A percentile compares a stretch with the other conserved stretches of the same genome.
These are phyloP conservation scores for Neurospora sp. DNA, from an alignment of 495 filamentous ascomycete genomes.

Conservation along the genomic window DNA sequence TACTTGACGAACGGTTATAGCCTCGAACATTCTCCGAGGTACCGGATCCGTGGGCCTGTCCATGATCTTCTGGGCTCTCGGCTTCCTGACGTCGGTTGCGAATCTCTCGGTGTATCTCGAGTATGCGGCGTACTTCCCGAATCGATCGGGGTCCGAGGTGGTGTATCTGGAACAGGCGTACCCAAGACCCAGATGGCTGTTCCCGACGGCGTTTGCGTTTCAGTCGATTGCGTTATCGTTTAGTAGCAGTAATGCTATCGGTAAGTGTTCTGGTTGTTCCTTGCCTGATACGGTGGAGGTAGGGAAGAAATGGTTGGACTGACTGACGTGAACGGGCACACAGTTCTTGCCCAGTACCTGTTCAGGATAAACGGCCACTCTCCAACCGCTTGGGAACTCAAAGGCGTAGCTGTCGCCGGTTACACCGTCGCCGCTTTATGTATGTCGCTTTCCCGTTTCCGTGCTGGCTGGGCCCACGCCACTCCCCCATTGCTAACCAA, in stretches of 20 bases:
- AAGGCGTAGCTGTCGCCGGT: conserved; percentile 51
- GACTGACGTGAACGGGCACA: background rate
- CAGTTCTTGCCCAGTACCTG: conserved; percentile 43
- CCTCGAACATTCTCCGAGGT: conserved; percentile 42
- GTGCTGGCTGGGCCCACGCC: background rate
- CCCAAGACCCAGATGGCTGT: conserved; percentile 50
- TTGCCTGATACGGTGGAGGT: background rate
- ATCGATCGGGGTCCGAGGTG: conserved; percentile 53
- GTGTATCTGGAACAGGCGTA: conserved; percentile 59
- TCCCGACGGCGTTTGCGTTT: conserved; percentile 51
- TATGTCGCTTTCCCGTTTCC: conserved; percentile 1
- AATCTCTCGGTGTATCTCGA: conserved; percentile 50
- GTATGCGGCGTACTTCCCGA: conserved; percentile 52
- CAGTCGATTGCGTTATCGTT: conserved; percentile 51
- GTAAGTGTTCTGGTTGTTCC: conserved; percentile 10
- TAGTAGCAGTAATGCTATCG: conserved; percentile 52
- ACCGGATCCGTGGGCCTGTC: conserved; percentile 50
- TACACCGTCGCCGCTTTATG: conserved; percentile 46
- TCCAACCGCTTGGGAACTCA: conserved; percentile 47
- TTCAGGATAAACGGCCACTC: conserved; percentile 37
- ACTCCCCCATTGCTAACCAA: background rate
- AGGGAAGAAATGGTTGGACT: no score
- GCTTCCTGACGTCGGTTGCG: conserved; percentile 40
- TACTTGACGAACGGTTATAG: conserved; percentile 17
- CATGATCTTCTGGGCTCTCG: conserved; percentile 53